Percentiles rank a stretch among this genome's conserved stretches.
phyloP scores from a whole-genome alignment of 1,139 yeast species.

The Taphrina sp. region DNA sequence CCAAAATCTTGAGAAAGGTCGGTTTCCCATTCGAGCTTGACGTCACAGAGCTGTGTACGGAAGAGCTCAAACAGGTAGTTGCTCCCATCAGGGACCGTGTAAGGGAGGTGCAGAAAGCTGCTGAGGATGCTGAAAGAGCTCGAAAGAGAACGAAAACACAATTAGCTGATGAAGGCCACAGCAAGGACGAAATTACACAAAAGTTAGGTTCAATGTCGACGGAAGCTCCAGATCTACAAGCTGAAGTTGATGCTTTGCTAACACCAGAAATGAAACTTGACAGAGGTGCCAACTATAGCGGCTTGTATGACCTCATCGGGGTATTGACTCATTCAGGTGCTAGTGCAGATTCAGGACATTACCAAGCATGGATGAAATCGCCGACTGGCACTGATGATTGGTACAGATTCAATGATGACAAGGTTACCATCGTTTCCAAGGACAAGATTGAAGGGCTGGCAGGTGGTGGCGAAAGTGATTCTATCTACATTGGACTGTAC shows the following conservation, averaged over 20 bases:
- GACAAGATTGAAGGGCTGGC: constrained; percentile 77
- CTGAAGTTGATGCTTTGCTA: constrained; percentile 39
- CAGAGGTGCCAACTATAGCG: constrained; percentile 78
- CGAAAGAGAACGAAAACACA: constrained; percentile 54
- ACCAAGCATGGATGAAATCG: constrained; percentile 69
- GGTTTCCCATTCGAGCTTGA: constrained; percentile 93
- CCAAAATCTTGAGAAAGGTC: constrained; percentile 89
- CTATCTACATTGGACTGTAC: constrained; percentile 84
- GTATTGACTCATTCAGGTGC: constrained; percentile 93
- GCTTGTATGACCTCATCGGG: constrained; percentile 77
- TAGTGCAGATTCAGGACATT: constrained; percentile 95
- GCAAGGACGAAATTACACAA: constrained; percentile 46
- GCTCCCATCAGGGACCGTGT: constrained; percentile 73
- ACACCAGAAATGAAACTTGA: constrained; percentile 45
- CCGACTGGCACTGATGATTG: constrained; percentile 56
- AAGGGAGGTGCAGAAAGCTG: constrained; percentile 72
- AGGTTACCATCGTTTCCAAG: constrained; percentile 70
- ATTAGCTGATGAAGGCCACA: constrained; percentile 42
- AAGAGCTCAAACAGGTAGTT: constrained; percentile 63
- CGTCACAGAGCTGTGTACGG: constrained; percentile 79
- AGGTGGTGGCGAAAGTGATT: constrained; percentile 97
- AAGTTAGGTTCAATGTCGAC: constrained; percentile 39
- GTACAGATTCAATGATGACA: constrained; percentile 95
- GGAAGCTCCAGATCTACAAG: constrained; percentile 39
- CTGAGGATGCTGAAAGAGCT: constrained; percentile 68